These are phyloP conservation scores for Celoporthe dispersa DNA, from an alignment of 2,329 filamentous ascomycete species.

Conservation along the genomic window DNA sequence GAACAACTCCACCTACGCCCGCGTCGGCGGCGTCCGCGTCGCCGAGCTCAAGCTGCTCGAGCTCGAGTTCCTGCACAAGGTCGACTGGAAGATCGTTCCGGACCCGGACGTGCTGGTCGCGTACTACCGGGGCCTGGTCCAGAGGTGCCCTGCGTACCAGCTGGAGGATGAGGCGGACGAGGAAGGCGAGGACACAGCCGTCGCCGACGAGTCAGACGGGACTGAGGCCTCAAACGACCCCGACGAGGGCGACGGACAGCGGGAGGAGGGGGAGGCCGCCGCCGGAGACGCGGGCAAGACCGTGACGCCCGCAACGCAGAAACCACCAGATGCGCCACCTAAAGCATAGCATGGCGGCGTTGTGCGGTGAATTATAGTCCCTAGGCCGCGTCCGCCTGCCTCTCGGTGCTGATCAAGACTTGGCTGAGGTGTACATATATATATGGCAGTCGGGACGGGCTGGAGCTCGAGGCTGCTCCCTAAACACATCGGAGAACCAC, in stretches of 20 bases:
- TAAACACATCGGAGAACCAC: no score
- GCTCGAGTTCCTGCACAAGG: constrained; percentile 87
- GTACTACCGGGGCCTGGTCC: constrained; percentile 88
- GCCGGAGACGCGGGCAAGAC: background rate
- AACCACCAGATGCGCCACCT: constrained; percentile 12
- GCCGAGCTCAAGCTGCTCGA: constrained; percentile 89
- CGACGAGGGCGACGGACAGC: background rate
- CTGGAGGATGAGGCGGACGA: constrained; percentile 43
- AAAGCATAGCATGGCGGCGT: constrained; percentile 7
- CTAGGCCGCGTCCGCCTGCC: background rate
- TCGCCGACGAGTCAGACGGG: constrained; percentile 38
- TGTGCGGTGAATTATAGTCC: background rate
- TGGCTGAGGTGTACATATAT: no score
- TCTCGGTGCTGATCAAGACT: background rate
- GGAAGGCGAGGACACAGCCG: constrained; percentile 39
- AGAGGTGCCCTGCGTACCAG: constrained; percentile 60
- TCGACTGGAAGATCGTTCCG: constrained; percentile 97
- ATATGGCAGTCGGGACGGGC: no score
- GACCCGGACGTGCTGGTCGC: constrained; percentile 91
- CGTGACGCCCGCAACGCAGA: constrained; percentile 6
- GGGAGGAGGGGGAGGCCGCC: background rate
- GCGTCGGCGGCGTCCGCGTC: constrained; percentile 89
- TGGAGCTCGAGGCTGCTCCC: no score
- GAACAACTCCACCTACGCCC: constrained; percentile 96
- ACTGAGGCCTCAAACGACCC: constrained; percentile 8